Evolutionary conservation across 2,329 filamentous ascomycete species (phyloP).

Genomic region (Thielaviopsis cerberus): DNA sequence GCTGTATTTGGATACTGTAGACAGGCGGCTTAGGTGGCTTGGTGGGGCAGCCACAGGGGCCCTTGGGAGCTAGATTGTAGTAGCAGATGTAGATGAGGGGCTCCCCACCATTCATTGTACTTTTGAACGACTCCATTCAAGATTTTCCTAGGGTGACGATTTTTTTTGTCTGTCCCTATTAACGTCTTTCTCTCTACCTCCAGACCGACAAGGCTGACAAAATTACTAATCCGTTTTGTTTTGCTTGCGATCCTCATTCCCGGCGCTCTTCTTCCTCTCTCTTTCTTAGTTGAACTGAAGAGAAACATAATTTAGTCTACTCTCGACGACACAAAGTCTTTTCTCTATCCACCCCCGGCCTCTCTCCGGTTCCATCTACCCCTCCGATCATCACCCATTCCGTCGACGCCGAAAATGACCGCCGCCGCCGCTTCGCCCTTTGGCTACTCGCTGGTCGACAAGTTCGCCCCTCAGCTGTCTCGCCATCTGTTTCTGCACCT

Average conservation of each 20-base stretch:
- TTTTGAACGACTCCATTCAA: background rate
- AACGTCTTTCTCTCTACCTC: background rate
- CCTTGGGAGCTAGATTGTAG: background rate
- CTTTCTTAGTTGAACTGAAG: slow-evolving; percentile 3
- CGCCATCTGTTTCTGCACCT: slow-evolving; percentile 92
- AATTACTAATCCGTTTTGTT: background rate
- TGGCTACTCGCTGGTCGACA: slow-evolving; percentile 20
- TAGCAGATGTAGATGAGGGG: background rate
- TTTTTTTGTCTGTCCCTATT: background rate
- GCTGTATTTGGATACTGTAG: too few species aligned
- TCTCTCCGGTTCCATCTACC: too few species aligned
- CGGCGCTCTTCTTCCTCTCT: background rate
- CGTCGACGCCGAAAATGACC: slow-evolving; percentile 12
- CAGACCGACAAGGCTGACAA: background rate
- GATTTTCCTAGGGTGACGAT: background rate
- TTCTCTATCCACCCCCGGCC: too few species aligned
- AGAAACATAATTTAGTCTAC: background rate
- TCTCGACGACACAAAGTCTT: too few species aligned
- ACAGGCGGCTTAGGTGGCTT: background rate
- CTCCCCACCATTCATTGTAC: background rate
- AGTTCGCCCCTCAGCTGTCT: slow-evolving; percentile 81
- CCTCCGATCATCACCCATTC: background rate
- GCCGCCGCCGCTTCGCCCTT: slow-evolving; percentile 7
- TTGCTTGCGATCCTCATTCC: background rate
- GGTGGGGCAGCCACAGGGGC: background rate